Percentiles rank a stretch among this genome's conserved stretches.
Conservation (phyloP, 306 rosid genomes). For the Gastrolobium bilobum region DNA sequence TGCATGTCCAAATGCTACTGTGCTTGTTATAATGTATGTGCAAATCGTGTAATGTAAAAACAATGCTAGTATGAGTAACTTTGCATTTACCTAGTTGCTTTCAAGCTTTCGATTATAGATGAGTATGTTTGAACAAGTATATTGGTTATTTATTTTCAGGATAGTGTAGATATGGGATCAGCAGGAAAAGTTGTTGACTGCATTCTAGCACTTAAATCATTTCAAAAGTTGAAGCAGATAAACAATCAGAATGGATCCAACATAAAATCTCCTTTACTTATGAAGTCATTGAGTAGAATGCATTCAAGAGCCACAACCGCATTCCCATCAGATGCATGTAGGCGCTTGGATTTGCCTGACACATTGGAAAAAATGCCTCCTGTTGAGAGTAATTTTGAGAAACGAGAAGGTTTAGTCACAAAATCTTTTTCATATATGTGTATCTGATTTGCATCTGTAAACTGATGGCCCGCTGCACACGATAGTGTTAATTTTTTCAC, state of each 20-base stretch:
- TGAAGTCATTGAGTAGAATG: slow-evolving; percentile 65
- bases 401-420: slow-evolving; percentile 69
- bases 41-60: slow-evolving; percentile 2
- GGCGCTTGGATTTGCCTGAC: slow-evolving; percentile 76
- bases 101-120: neutral
- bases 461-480: neutral
- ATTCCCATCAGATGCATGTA: slow-evolving; percentile 68
- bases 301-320: slow-evolving; percentile 64
- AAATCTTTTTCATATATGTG: slow-evolving; percentile 28
- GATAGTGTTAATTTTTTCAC: slow-evolving; percentile 8
- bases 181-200: slow-evolving; percentile 86
- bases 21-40: slow-evolving; percentile 20
- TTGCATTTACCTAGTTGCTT: neutral
- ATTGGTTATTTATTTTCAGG: slow-evolving; percentile 62
- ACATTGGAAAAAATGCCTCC: slow-evolving; percentile 57
- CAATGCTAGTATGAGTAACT: neutral
- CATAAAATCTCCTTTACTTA: slow-evolving; percentile 73
- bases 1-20: slow-evolving; percentile 9
- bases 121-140: slow-evolving; percentile 28
- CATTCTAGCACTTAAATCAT: slow-evolving; percentile 76
- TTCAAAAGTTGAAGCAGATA: slow-evolving; percentile 73
- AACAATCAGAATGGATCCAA: slow-evolving; percentile 59
- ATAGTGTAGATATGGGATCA: slow-evolving; percentile 75
- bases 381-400: slow-evolving; percentile 48
- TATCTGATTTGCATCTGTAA: neutral